Conservation (phyloP, 2,329 filamentous ascomycete genomes). For the Alternaria dauci region DNA sequence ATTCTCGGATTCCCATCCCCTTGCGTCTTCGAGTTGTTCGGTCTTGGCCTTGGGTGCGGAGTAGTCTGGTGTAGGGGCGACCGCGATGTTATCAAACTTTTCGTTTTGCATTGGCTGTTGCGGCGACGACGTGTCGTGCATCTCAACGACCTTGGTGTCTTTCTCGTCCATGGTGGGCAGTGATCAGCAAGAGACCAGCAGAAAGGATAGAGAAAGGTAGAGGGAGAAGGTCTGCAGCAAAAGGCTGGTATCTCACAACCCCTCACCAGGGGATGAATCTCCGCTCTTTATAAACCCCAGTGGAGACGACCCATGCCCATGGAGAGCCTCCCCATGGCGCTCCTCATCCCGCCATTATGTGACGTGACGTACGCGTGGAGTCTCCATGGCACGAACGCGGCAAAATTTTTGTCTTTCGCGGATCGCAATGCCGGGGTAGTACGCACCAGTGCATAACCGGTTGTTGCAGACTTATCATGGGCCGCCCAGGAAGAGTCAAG, state of each 20-base stretch:
- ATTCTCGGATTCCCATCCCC: conserved; percentile 56
- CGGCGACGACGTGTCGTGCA: conserved; percentile 11
- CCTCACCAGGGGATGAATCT: conserved; percentile 14
- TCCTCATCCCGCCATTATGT: conserved; percentile 16
- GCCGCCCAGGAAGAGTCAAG: conserved; percentile 24
- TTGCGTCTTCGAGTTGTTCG: conserved; percentile 44
- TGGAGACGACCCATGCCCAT: conserved; percentile 30
- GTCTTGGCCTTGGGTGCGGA: conserved; percentile 42
- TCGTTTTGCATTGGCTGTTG: conserved; percentile 26
- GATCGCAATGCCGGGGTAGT: conserved; percentile 22
- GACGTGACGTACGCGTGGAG: conserved; percentile 33
- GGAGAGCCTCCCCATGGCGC: conserved; percentile 33
- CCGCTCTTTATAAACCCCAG: conserved; percentile 39
- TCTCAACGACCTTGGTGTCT: conserved; percentile 27
- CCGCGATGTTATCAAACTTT: conserved; percentile 28
- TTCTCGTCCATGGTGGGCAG: conserved; percentile 40
- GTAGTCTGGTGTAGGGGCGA: conserved; percentile 32
- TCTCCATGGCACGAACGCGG: conserved; percentile 34
- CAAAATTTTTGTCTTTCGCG: conserved; percentile 29
- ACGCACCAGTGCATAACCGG: conserved; percentile 19
- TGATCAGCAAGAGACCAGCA: conserved; percentile 19
- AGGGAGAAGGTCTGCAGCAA: conserved; percentile 12
- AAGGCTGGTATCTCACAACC: conserved; percentile 18
- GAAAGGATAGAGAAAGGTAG: conserved; percentile 5
- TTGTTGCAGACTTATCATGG: conserved; percentile 27